Evolutionary conservation across 148 eudicot genomes (phyloP), one percentile per base, ranked within the genome.

Genomic region (Amaranthus cruentus): DNA sequence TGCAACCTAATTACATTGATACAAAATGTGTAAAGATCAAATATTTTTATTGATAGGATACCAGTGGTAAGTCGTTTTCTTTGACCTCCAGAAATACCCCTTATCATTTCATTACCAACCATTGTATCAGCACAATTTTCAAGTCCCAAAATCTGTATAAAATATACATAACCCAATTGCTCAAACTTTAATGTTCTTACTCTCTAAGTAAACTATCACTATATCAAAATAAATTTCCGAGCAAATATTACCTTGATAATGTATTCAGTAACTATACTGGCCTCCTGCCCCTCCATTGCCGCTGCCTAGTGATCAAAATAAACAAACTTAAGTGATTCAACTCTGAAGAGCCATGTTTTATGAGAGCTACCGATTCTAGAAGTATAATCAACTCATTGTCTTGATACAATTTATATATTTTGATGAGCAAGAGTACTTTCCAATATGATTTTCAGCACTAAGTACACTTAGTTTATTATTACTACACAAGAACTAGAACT

Each of bases 21-120:
- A 43, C 2, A 50, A 63, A 15, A 2, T 4, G n/a, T 18, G n/a
- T 18, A 18, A 50, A 48, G 63, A 62, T 66, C 55, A 52, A 57
- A 13, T 42, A 7, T 61, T 61, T 44, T 55, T 62, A n/a, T 47
- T 65, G 60, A 21, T 28, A 28, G 38, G 38, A 28, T 83, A 84
- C 97, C 96, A 72, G 96, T 92, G 58, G 97, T 92, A 13, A 92
- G 85, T 55, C 96, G 84, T 75, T 90, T 92, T 78, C 80, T 81
- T 64, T 92, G 90, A 38, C 97, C 97, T 46, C 97, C 97, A 2
- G 96, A 92, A 18, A 92, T 92, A n/a, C 97, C 97, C 71, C 96
- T 71, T 8, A 82, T 62, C 93, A 92, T 92, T 84, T 87, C 90
- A 82, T 88, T 87, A 10, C 97, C 97, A 54, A 88, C 93, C 55